These are phyloP conservation scores for Russula griseocarnosa DNA, from an alignment of 768 basidiomycete species.

Conservation along the genomic window DNA sequence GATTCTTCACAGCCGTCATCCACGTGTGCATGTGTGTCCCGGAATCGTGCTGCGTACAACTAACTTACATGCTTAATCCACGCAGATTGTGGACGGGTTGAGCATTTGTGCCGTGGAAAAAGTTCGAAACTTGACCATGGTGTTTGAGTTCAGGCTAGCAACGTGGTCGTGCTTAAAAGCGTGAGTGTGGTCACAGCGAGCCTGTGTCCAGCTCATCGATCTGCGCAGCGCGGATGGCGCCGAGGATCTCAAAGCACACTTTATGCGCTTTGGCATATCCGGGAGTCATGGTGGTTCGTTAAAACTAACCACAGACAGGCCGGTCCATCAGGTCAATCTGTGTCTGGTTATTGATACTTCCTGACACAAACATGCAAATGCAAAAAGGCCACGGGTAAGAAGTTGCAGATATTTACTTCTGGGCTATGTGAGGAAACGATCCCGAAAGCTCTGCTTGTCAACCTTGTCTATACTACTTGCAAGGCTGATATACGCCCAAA, in stretches of 20 bases:
- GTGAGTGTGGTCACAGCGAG: too few species aligned
- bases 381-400: conserved; percentile 36
- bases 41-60: conserved; percentile 40
- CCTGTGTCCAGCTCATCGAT: too few species aligned
- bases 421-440: conserved; percentile 46
- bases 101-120: too few species aligned
- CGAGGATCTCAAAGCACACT: conserved; percentile 35
- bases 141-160: too few species aligned
- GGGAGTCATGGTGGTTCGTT: conserved; percentile 42
- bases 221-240: conserved; percentile 37
- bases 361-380: too few species aligned
- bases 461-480: background rate
- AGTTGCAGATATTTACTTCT: conserved; percentile 49
- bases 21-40: background rate
- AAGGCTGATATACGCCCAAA: background rate
- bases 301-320: conserved; percentile 33
- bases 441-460: conserved; percentile 39
- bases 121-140: too few species aligned
- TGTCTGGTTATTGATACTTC: conserved; percentile 40
- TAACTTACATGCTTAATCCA: conserved; percentile 3
- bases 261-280: conserved; percentile 33
- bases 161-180: too few species aligned
- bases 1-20: too few species aligned
- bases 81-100: too few species aligned
- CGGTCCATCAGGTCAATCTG: conserved; percentile 33